Percentiles rank a stretch among this genome's conserved stretches.
phyloP scores from a whole-genome alignment of 2,329 filamentous ascomycete genomes.

The Bipolaris cookei region DNA sequence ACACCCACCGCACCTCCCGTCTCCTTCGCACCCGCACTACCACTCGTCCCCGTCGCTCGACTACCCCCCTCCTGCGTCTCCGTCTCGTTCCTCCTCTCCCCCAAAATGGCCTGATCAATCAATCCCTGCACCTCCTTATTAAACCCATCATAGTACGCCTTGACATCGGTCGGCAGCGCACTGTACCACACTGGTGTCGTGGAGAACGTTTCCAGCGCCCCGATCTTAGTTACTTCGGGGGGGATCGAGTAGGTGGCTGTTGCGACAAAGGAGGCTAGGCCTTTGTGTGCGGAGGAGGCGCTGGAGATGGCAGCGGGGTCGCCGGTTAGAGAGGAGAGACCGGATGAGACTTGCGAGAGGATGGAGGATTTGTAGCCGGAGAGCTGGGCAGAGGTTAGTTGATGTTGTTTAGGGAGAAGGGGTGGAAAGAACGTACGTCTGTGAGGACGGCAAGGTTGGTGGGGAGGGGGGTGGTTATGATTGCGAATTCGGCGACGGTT shows the following conservation, averaged over 20 bases:
- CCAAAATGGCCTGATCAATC: conserved; percentile 21
- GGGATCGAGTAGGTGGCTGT: conserved; percentile 30
- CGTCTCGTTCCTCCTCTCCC: conserved; percentile 8
- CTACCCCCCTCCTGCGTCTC: too few relatives aligned
- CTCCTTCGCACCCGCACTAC: conserved; percentile 2
- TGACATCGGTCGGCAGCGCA: conserved; percentile 33
- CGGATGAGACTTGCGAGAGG: conserved; percentile 17
- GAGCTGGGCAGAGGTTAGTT: conserved; percentile 8
- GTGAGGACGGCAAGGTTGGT: conserved; percentile 24
- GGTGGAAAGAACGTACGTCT: conserved; percentile 20
- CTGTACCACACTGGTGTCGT: conserved; percentile 30
- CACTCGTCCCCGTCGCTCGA: too few relatives aligned
- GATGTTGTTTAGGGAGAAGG: neutral
- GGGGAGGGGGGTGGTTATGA: conserved; percentile 26
- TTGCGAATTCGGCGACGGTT: conserved; percentile 31
- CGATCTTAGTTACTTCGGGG: conserved; percentile 22
- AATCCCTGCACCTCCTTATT: conserved; percentile 26
- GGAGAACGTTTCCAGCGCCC: conserved; percentile 23
- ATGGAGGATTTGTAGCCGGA: conserved; percentile 25
- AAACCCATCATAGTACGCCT: conserved; percentile 32
- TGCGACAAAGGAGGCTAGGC: conserved; percentile 29
- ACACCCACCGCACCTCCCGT: conserved; percentile 11
- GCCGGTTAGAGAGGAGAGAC: conserved; percentile 22
- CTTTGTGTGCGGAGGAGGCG: conserved; percentile 25
- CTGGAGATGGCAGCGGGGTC: conserved; percentile 12